Conservation (phyloP, 2,329 filamentous ascomycete species). For the Alternaria triticina region DNA sequence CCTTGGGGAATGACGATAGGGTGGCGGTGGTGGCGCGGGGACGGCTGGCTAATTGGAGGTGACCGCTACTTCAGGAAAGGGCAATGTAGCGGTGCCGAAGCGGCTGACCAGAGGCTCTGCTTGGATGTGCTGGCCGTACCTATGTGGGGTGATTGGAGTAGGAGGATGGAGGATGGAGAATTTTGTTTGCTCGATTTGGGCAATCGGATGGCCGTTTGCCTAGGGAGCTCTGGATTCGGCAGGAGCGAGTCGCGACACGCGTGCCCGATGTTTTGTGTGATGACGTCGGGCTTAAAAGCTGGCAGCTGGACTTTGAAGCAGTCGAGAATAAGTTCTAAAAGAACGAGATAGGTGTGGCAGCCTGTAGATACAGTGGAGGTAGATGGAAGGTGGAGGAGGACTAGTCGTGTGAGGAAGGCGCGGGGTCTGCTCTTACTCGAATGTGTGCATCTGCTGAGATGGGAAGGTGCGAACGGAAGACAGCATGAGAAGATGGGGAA, state of each 20-base stretch:
- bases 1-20: not conserved
- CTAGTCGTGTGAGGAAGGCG: not conserved
- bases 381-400: not conserved
- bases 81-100: constrained; percentile 2
- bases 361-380: not conserved
- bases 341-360: not conserved
- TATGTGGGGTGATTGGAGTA: not conserved
- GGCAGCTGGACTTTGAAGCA: not conserved
- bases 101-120: not conserved
- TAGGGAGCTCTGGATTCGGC: not conserved
- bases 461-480: not conserved
- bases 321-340: not conserved
- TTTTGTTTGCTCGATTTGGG: constrained; percentile 5
- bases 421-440: not conserved
- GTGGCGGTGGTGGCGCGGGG: not conserved
- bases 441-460: not conserved
- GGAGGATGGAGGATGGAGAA: not conserved
- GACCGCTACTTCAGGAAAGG: constrained; percentile 13
- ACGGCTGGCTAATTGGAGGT: not conserved
- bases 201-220: not conserved
- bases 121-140: not conserved
- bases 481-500: not conserved
- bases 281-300: not conserved
- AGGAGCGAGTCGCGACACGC: not conserved
- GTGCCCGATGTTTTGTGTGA: not conserved